These are phyloP conservation scores for Trichoderma koningiopsis DNA, from an alignment of 2,329 filamentous ascomycete species.

Conservation along the genomic window DNA sequence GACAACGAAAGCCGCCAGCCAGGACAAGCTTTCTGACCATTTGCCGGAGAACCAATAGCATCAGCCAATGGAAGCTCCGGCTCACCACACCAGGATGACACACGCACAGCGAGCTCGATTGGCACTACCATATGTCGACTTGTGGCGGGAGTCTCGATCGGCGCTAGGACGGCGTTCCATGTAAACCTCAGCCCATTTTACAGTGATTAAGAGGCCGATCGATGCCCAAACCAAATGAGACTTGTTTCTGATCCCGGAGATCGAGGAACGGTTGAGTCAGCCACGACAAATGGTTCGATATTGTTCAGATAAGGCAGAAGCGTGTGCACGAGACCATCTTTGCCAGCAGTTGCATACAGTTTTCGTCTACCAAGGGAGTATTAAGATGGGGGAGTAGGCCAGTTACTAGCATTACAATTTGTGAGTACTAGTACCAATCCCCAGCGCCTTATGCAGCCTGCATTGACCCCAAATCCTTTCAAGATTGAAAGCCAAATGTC, in stretches of 20 bases:
- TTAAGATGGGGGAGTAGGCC: too few relatives aligned
- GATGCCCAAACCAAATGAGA: neutral
- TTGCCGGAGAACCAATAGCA: constrained; percentile 15
- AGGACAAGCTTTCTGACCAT: constrained; percentile 26
- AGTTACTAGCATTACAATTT: neutral
- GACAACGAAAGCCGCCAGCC: neutral
- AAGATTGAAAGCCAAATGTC: neutral
- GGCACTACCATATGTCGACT: constrained; percentile 9
- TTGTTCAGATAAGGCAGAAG: constrained; percentile 2
- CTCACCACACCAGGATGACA: constrained; percentile 23
- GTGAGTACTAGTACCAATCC: neutral
- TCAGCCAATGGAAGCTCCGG: constrained; percentile 21
- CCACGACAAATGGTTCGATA: constrained; percentile 13
- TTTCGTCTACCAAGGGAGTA: neutral
- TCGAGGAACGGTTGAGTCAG: constrained; percentile 11
- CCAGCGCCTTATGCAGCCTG: neutral
- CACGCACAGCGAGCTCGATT: constrained; percentile 9
- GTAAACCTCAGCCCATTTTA: neutral
- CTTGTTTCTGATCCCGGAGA: neutral
- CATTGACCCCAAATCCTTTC: neutral
- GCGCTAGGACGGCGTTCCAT: constrained; percentile 4
- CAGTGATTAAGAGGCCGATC: neutral
- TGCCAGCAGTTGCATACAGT: neutral
- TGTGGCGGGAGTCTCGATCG: constrained; percentile 24
- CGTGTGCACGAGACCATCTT: constrained; percentile 13